A percentile compares a stretch with the other conserved stretches of the same genome.
These are phyloP conservation scores for Tuber magnatum DNA, from an alignment of 495 filamentous ascomycete genomes.

Conservation along the genomic window DNA sequence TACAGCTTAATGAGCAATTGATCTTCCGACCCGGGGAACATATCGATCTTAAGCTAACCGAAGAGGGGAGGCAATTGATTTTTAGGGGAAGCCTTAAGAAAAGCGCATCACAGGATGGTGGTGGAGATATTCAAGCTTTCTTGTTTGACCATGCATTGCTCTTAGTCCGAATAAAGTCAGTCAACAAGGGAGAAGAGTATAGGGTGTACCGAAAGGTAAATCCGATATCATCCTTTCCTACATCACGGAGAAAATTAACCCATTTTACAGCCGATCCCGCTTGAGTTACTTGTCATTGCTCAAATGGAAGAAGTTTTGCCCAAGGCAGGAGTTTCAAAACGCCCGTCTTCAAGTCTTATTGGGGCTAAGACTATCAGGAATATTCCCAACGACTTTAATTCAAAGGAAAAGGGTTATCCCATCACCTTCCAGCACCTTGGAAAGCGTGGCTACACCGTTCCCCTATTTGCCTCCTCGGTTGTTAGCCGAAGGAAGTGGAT, in stretches of 20 bases:
- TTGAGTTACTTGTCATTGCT: conserved; percentile 86
- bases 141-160: conserved; percentile 94
- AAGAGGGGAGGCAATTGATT: conserved; percentile 84
- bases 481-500: conserved; percentile 87
- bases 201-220: conserved; percentile 77
- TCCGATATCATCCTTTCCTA: conserved; percentile 14
- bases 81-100: conserved; percentile 93
- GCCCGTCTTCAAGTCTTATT: conserved; percentile 81
- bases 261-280: conserved; percentile 65
- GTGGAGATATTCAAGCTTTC: conserved; percentile 75
- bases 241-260: conserved; percentile 21
- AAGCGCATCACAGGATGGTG: conserved; percentile 67
- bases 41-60: conserved; percentile 89
- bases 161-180: conserved; percentile 75
- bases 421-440: conserved; percentile 98
- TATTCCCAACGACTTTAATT: conserved; percentile 43
- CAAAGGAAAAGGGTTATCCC: conserved; percentile 71
- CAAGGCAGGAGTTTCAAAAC: conserved; percentile 67
- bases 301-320: conserved; percentile 96
- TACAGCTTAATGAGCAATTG: conserved; percentile 79
- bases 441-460: conserved; percentile 89
- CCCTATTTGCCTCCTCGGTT: conserved; percentile 76
- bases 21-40: conserved; percentile 79
- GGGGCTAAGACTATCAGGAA: conserved; percentile 51
- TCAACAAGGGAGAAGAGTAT: conserved; percentile 88